Evolutionary conservation across 2,329 filamentous ascomycete genomes (phyloP), one percentile per base, ranked within the genome.

Genomic region (Fusarium sublunatum): DNA sequence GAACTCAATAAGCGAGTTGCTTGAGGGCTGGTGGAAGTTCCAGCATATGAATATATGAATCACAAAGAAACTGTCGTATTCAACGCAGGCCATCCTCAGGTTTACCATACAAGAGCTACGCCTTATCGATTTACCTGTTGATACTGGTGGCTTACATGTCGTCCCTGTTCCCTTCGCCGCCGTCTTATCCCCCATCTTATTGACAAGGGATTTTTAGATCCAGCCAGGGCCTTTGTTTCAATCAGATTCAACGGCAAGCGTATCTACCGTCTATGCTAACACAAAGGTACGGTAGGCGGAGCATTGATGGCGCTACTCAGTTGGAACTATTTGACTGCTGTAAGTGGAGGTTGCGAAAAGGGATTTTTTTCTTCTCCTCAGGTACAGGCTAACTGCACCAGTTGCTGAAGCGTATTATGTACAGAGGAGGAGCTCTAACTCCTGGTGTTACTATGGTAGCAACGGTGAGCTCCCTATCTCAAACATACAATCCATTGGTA

Each of bases 211-310:
- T 29, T 32, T 8, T 39, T 22, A n/a, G 19, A 28, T 40, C 19
- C 19, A 19, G 19, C 19, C 19, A 19, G 19, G 19, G 19, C 19
- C 19, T 19, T 19, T 55, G 38, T 58, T 52, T 41, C 57, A 58
- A 36, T 58, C 52, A 57, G 47, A 64, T 36, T 57, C 61, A 61
- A 65, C 13, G 32, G 45, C 28, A 44, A 50, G 8, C 22, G 13
- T 28, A 9, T 19, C 34, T 9, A 40, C 34, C 42, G 35, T 12
- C 35, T 50, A 31, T 61, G 42, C 56, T 19, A 19, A 19, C 19
- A 19, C 57, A 47, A 42, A 61, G 61, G 47, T 65, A 38, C 47
- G 51, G 57, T 62, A 53, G 44, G 44, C 32, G 61, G 47, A 45
- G 26, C 22, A 26, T 51, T 6, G 13, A 54, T 45, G 55, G 61